Base-by-base conservation (phyloP, 2,329 filamentous ascomycete species). In the Diaporthe sp. region DNA sequence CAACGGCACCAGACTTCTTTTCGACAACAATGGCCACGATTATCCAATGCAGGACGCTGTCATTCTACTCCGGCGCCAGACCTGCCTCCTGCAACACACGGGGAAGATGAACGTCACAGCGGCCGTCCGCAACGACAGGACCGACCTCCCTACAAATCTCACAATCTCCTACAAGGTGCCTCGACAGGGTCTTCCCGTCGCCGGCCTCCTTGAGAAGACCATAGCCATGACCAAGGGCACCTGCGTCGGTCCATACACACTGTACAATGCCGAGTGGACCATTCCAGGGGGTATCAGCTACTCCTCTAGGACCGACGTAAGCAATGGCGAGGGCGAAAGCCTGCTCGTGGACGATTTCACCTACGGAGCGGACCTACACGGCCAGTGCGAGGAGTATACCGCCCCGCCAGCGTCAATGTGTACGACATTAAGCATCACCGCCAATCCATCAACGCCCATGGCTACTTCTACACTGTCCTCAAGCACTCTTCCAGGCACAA, bases 21-120 rank as follows among this genome's bases (percentile, higher is more conserved):
- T 86, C 76, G 85, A 89, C 78, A 91, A 91, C 78, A 90, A 90
- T 77, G 89, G 88, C 13, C 82, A 84, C 28, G 83, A 82, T 5
- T 91, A 89, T 73, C 85, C 85, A 2, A 78, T 91, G 3, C 85
- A 88, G 75, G 89, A 91, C 78, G 85, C 80, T 12, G 80, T 91
- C 42, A 82, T 91, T 38, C 83, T 89, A 67, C 89, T 90, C 78
- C 81, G 80, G 8, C 85, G 86, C 1, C 88, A 90, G 77, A 90
- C 87, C 81, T 91, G 89, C 76, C 79, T 89, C 17, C 77, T 83
- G 3, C 80, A 83, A 30, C 79, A 79, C 4, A 77, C 79, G 4
- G 86, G 86, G 4, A 81, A 80, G 10, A 78, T 86, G 5, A 86
- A 82, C 10, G 78, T 87, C n/a, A 83, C 83, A 4, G 86, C 85